Evolutionary conservation across 257 asterid genomes (phyloP), one percentile per base, ranked within the genome.

Genomic region (Paulownia fortunei): DNA sequence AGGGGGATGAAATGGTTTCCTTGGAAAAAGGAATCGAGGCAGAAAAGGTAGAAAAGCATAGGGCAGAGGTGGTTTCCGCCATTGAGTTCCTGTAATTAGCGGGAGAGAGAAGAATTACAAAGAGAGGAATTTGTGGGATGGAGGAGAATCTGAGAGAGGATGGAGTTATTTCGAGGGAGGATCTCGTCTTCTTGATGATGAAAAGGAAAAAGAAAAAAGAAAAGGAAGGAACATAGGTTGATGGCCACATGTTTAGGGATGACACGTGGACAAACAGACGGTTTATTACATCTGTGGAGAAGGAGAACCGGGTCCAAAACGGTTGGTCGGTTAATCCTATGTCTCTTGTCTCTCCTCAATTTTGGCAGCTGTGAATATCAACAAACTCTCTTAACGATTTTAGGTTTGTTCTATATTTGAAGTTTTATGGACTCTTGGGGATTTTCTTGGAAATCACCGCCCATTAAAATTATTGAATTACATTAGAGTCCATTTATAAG

Each of bases 1-100:
- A 75, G 15, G 87, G 80, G 6, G 81, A 56, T 3, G 84, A 79
- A 27, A 82, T 26, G 15, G 92, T 64, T 8, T 90, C 88, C 80
- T 76, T 82, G 6, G 82, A 76, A 24, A 83, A 74, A 24, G 88
- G 83, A 74, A 91, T 37, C 34, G 89, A 78, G 7, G 89, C 60
- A n/a, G 86, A 82, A 42, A 86, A 59, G 49, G 86, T 16, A 78
- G 92, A 80, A 60, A 90, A 85, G 75, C 81, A 86, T n/a, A 91
- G 85, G 37, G 90, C 82, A 8, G 89, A 79, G 66, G 92, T 69
- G 65, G 94, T 77, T 81, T 89, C 93, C 26, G 92, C 89, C 97
- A 92, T 85, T 67, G 82, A 81, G 60, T 7, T 8, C 52, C 58
- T 69, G 23, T 76, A 60, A 18, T 74, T n/a, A 2, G 9, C 4